A percentile compares a stretch with the other conserved stretches of the same genome.
Conservation (phyloP, 306 rosid genomes). For the Cucurbita argyrosperma region DNA sequence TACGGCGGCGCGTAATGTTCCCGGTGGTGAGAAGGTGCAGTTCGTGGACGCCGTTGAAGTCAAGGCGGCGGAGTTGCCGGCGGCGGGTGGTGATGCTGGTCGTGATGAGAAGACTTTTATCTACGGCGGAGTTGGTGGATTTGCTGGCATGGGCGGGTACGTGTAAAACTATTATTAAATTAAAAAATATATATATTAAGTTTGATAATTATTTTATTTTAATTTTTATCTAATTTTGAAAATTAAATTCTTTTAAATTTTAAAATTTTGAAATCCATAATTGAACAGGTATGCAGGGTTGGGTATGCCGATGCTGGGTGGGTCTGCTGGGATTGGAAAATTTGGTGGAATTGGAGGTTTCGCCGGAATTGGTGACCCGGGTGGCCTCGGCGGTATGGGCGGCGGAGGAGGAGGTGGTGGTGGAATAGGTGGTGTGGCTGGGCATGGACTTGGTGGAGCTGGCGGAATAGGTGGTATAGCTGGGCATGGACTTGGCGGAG, state of each 20-base stretch:
- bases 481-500: slow-evolving; percentile 6
- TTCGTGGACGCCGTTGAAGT: background rate
- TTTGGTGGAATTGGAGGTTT: too few relatives aligned
- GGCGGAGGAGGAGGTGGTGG: background rate
- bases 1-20: background rate
- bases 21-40: background rate
- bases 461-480: slow-evolving; percentile 6
- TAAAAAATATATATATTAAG: too few relatives aligned
- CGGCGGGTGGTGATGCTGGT: background rate
- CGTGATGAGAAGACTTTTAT: slow-evolving; percentile 5
- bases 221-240: too few relatives aligned
- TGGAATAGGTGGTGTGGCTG: slow-evolving; percentile 13
- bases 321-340: too few relatives aligned
- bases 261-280: too few relatives aligned
- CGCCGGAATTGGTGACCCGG: too few relatives aligned
- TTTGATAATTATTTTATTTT: too few relatives aligned
- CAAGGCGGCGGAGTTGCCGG: background rate
- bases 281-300: too few relatives aligned
- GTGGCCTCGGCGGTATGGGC: too few relatives aligned
- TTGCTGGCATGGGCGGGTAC: slow-evolving; percentile 19
- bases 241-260: too few relatives aligned
- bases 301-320: too few relatives aligned
- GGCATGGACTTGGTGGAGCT: background rate
- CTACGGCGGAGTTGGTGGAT: slow-evolving; percentile 19
- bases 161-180: too few relatives aligned